Percentiles rank a stretch among this genome's conserved stretches.
phyloP scores from a whole-genome alignment of 768 basidiomycete species.

The Suillus discolor region DNA sequence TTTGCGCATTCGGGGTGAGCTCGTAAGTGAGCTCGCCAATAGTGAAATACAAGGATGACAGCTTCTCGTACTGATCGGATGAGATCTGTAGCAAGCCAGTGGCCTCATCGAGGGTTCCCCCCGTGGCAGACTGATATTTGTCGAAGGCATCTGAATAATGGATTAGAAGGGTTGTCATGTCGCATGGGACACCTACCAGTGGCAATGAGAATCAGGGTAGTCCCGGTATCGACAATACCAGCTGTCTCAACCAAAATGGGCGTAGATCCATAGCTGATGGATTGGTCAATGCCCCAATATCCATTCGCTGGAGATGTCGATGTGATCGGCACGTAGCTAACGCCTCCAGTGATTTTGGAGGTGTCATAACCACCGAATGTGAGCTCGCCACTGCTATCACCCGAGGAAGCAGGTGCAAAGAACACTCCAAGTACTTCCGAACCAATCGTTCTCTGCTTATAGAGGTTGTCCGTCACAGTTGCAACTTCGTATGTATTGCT shows the following conservation, averaged over 20 bases:
- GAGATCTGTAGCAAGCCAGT: conserved; percentile 34
- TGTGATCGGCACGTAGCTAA: conserved; percentile 35
- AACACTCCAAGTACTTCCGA: conserved; percentile 29
- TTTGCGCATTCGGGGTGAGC: conserved; percentile 31
- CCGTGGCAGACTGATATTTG: conserved; percentile 25
- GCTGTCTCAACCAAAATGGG: conserved; percentile 23
- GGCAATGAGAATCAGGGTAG: conserved; percentile 25
- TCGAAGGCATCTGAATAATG: conserved; percentile 27
- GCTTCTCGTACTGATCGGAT: conserved; percentile 22
- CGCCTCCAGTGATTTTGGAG: conserved; percentile 33
- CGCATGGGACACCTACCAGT: not conserved
- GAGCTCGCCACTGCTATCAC: conserved; percentile 35
- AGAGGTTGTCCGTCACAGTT: conserved; percentile 37
- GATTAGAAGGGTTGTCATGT: conserved; percentile 22
- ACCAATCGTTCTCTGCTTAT: conserved; percentile 29
- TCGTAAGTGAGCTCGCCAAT: conserved; percentile 23
- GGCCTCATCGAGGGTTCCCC: conserved; percentile 22
- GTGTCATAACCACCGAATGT: conserved; percentile 39
- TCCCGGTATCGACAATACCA: conserved; percentile 30
- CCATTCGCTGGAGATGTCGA: conserved; percentile 30
- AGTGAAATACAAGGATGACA: conserved; percentile 29
- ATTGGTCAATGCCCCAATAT: conserved; percentile 39
- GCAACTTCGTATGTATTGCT: not conserved
- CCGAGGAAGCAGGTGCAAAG: conserved; percentile 30
- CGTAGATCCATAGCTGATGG: conserved; percentile 27